Conservation (phyloP, 805 yeast genomes). For the Cyberlindnera maritima region DNA sequence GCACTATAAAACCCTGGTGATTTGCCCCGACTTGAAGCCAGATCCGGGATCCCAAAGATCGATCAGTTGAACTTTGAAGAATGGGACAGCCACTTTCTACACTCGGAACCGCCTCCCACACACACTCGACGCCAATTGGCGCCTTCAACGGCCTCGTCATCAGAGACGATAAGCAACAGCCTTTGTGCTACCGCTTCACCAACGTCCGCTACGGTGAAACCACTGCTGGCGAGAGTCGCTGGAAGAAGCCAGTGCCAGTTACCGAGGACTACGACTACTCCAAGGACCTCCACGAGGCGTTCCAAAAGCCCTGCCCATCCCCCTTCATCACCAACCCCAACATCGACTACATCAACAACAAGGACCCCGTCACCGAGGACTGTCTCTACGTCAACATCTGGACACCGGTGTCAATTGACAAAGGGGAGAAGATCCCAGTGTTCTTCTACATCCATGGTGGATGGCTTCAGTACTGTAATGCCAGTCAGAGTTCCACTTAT, state of each 20-base stretch:
- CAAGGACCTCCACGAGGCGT: constrained; percentile 32
- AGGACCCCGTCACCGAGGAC: constrained; percentile 28
- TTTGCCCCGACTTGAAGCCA: too few species aligned
- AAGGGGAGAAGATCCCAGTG: constrained; percentile 40
- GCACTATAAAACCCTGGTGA: too few species aligned
- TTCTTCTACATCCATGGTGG: constrained; percentile 43
- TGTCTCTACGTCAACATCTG: constrained; percentile 37
- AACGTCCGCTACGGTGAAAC: constrained; percentile 35
- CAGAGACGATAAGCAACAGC: constrained; percentile 9
- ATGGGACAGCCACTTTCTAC: constrained; percentile 15
- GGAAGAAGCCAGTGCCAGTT: constrained; percentile 32
- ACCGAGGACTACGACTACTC: constrained; percentile 35
- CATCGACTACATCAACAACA: constrained; percentile 10
- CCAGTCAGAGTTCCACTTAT: constrained; percentile 8
- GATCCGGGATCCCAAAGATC: too few species aligned
- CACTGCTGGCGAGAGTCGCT: constrained; percentile 32
- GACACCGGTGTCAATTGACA: constrained; percentile 35
- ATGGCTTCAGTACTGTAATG: constrained; percentile 32
- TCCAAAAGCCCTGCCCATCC: constrained; percentile 36
- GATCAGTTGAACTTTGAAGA: not conserved
- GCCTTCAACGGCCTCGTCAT: constrained; percentile 6
- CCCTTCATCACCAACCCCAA: constrained; percentile 24
- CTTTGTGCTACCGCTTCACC: constrained; percentile 19
- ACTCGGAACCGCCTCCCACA: constrained; percentile 2
- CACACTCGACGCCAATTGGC: constrained; percentile 5